These are phyloP conservation scores for Lathyrus aphaca DNA, from an alignment of 306 rosid species.

Conservation along the genomic window DNA sequence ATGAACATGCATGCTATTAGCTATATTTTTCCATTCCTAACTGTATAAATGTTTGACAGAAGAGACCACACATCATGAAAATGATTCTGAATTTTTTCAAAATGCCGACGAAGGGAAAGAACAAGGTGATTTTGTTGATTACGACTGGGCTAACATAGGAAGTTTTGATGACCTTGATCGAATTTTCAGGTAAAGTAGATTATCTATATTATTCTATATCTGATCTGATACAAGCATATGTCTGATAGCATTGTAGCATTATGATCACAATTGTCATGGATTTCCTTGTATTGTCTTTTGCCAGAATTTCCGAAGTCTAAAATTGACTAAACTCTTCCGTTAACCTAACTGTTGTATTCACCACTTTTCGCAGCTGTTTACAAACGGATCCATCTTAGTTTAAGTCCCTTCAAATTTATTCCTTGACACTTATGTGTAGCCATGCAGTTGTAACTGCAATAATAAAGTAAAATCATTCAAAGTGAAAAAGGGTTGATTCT, in stretches of 20 bases:
- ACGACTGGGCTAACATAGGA: constrained; percentile 88
- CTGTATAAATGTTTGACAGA: constrained; percentile 53
- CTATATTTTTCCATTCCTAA: constrained; percentile 33
- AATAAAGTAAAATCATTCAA: constrained; percentile 4
- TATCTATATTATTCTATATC: constrained; percentile 9
- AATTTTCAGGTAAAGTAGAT: constrained; percentile 76
- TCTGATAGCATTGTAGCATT: constrained; percentile 19
- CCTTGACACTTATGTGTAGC: constrained; percentile 18
- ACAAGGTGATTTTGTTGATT: constrained; percentile 82
- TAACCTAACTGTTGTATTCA: constrained; percentile 1
- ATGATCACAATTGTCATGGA: constrained; percentile 28
- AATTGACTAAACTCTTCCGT: constrained; percentile 2
- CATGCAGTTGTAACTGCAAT: constrained; percentile 1
- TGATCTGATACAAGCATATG: constrained; percentile 24
- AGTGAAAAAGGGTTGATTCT: constrained; percentile 21
- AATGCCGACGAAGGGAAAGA: constrained; percentile 63
- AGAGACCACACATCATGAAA: constrained; percentile 50
- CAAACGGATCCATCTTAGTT: constrained; percentile 33
- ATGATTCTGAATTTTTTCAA: constrained; percentile 59
- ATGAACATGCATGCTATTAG: constrained; percentile 29
- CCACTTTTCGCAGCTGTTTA: background rate
- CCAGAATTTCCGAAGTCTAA: constrained; percentile 10
- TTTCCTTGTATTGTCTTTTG: constrained; percentile 6
- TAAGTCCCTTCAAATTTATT: constrained; percentile 6
- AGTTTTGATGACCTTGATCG: constrained; percentile 92